phyloP scores from a whole-genome alignment of 345 rosid species.

The Eucalyptus cloeziana region DNA sequence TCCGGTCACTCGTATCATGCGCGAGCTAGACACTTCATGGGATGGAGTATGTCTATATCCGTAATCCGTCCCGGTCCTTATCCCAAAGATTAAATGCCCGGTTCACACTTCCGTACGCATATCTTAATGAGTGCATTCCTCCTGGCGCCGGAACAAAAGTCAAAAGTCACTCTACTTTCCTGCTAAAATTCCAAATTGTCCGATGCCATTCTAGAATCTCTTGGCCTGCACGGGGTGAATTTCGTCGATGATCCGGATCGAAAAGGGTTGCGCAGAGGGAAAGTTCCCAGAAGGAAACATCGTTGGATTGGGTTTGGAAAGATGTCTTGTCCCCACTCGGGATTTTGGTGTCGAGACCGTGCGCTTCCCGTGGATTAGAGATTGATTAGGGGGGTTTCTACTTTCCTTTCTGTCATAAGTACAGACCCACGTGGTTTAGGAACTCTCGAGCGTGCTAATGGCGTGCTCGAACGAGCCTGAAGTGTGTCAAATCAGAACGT shows the following conservation, averaged over 20 bases:
- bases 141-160: not conserved
- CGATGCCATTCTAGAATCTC: not conserved
- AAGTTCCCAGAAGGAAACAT: not conserved
- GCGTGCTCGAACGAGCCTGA: not conserved
- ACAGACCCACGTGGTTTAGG: not conserved
- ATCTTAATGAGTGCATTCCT: not conserved
- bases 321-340: not conserved
- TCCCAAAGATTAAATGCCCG: not conserved
- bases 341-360: not conserved
- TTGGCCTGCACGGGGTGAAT: not conserved
- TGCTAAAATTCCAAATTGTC: not conserved
- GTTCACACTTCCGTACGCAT: not conserved
- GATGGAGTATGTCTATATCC: not conserved
- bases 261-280: not conserved
- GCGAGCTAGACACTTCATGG: not conserved
- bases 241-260: not conserved
- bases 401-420: not conserved
- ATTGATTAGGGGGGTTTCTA: not conserved
- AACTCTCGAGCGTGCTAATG: not conserved
- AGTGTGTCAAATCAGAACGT: not conserved
- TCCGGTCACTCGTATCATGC: rapidly evolving
- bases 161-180: not conserved
- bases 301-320: not conserved
- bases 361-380: not conserved
- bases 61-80: rapidly evolving